Evolutionary conservation across 257 asterid genomes (phyloP).

Genomic region (Leptodermis oblonga): DNA sequence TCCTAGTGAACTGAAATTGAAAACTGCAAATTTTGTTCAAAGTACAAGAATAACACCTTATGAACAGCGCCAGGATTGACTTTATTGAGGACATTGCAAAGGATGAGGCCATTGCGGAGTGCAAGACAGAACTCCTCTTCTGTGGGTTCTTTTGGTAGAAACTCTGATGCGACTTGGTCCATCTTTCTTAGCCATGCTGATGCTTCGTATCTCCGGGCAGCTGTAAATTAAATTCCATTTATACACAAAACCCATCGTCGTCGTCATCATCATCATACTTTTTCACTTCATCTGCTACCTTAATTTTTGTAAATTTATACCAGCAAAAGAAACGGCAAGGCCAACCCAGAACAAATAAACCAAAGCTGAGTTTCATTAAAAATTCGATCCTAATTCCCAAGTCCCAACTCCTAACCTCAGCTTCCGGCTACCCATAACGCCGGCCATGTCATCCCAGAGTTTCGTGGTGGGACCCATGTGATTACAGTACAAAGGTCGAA

Average conservation of each 20-base stretch:
- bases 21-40: neutral
- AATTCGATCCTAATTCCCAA: too few species aligned
- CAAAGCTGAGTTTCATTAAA: too few species aligned
- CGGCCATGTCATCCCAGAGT: neutral
- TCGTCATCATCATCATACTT: neutral
- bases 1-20: neutral
- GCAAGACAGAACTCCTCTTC: conserved; percentile 73
- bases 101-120: conserved; percentile 90
- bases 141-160: conserved; percentile 60
- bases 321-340: too few species aligned
- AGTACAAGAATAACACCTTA: conserved; percentile 47
- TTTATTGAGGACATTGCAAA: conserved; percentile 97
- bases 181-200: conserved; percentile 82
- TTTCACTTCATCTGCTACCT: neutral
- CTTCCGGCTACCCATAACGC: neutral
- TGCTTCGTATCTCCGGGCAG: conserved; percentile 75
- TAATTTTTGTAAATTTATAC: neutral
- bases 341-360: too few species aligned
- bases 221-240: conserved; percentile 29
- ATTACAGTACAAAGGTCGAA: neutral
- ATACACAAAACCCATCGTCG: neutral
- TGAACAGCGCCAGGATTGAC: conserved; percentile 85
- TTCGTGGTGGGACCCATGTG: neutral
- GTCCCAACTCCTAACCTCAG: too few species aligned
- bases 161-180: conserved; percentile 68